Evolutionary conservation across 192 early-diverging fungal species (phyloP), one percentile per base, ranked within the genome.

Genomic region (Phycomyces nitens): DNA sequence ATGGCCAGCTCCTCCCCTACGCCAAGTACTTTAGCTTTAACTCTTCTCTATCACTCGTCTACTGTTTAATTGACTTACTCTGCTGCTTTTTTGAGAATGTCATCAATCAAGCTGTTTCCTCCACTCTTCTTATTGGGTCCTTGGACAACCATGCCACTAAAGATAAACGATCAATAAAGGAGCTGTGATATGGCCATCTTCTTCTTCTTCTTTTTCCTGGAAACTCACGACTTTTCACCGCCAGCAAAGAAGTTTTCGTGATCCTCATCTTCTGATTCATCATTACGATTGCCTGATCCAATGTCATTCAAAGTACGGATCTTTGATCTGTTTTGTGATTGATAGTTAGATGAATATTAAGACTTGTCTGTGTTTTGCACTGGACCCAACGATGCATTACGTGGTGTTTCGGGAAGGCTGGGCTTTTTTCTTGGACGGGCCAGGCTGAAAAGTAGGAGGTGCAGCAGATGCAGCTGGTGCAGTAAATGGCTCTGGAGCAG

Each of bases 221-320:
- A n/a, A n/a, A n/a, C 93, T n/a, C 84, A 95, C 77, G 91, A 94
- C 72, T 92, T 92, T 74, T 97, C 96, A 27, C 97, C 97, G 5
- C 95, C 97, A 18, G 94, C 86, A 82, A 89, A 99, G 66, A 84
- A 93, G 62, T 89, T 86, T 65, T 89, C 74, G 16, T 64, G 65
- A 21, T 88, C 88, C 12, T 84, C 77, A 20, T 88, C 78, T 15
- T 73, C 75, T 20, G 72, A 68, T 3, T 78, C 77, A 15, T 66
- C 66, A 41, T 70, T 61, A 1, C 62, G 65, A 20, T 34, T 34
- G 29, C 63, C 64, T 53, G 70, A 67, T 2, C 40, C 47, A 61
- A 81, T 53, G 53, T 84, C 80, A 27, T 69, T 69, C 50, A 84
- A 58, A 18, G 82, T 84, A 34, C 80, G 77, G 27, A 81, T 76